A percentile compares a stretch with the other conserved stretches of the same genome.
Conservation (phyloP, 140 eudicot genomes). For the Anethum foeniculum region DNA sequence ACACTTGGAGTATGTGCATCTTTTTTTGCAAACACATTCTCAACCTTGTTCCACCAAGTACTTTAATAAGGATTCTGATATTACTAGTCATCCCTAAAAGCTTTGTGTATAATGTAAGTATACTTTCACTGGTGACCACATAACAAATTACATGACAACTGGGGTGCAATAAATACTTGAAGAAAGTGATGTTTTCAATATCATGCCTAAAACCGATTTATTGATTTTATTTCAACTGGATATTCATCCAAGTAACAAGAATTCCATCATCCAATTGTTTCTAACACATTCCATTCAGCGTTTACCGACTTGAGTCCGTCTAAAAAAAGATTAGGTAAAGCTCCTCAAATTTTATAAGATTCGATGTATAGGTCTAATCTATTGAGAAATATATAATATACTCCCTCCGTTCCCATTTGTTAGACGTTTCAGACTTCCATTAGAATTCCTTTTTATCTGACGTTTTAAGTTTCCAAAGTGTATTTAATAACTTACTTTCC, state of each 20-base stretch:
- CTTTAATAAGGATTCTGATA: background rate
- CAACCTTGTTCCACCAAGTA: constrained; percentile 3
- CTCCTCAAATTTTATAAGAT: background rate
- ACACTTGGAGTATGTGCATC: background rate
- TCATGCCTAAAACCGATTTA: background rate
- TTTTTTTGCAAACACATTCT: background rate
- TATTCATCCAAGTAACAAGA: background rate
- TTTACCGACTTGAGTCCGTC: background rate
- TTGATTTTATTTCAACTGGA: background rate
- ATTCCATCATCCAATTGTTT: background rate
- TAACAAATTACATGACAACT: background rate
- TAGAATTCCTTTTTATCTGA: too few species aligned
- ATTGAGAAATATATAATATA: background rate
- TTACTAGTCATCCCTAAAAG: background rate
- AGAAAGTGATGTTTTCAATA: background rate
- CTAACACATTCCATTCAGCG: background rate
- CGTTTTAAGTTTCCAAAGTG: too few species aligned
- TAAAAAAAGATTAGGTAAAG: background rate
- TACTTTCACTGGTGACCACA: background rate
- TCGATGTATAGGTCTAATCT: background rate
- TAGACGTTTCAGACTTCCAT: too few species aligned
- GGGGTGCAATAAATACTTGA: background rate
- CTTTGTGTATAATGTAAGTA: background rate
- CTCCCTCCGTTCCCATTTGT: too few species aligned
- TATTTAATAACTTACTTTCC: too few species aligned